phyloP scores from a whole-genome alignment of 306 rosid genomes.

The Mimosa bimucronata region DNA sequence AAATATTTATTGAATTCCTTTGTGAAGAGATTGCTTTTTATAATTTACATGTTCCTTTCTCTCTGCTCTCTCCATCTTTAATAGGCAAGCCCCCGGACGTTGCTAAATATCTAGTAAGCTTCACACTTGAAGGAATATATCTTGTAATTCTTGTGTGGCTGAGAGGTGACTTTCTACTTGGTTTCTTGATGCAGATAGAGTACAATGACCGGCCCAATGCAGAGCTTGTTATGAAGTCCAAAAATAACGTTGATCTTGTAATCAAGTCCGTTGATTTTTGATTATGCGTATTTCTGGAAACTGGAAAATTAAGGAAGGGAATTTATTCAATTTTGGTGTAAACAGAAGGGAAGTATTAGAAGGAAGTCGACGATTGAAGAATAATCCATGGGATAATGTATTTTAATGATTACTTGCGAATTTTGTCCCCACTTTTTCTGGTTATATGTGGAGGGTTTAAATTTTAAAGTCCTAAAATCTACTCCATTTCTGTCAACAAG shows the following conservation, averaged over 20 bases:
- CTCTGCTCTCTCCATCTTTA: conserved; percentile 3
- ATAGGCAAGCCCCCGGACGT: conserved; percentile 76
- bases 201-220: conserved; percentile 87
- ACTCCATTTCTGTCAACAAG: background rate
- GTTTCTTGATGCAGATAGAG: conserved; percentile 62
- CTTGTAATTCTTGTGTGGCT: conserved; percentile 22
- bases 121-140: conserved; percentile 6
- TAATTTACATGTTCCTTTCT: conserved; percentile 17
- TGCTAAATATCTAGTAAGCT: conserved; percentile 79
- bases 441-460: background rate
- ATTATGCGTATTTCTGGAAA: conserved; percentile 27
- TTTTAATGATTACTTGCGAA: background rate
- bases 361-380: background rate
- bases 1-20: conserved; percentile 12
- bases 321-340: background rate
- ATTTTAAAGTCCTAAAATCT: background rate
- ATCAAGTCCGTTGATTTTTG: conserved; percentile 77
- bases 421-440: background rate
- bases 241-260: conserved; percentile 73
- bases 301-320: background rate
- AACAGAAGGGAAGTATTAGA: background rate
- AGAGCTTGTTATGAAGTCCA: conserved; percentile 73
- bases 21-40: conserved; percentile 4
- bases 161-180: conserved; percentile 12
- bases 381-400: background rate